Percentiles rank a stretch among this genome's conserved stretches.
Evolutionary conservation across 2,329 filamentous ascomycete genomes (phyloP).

Genomic region (Aureobasidium sp.): DNA sequence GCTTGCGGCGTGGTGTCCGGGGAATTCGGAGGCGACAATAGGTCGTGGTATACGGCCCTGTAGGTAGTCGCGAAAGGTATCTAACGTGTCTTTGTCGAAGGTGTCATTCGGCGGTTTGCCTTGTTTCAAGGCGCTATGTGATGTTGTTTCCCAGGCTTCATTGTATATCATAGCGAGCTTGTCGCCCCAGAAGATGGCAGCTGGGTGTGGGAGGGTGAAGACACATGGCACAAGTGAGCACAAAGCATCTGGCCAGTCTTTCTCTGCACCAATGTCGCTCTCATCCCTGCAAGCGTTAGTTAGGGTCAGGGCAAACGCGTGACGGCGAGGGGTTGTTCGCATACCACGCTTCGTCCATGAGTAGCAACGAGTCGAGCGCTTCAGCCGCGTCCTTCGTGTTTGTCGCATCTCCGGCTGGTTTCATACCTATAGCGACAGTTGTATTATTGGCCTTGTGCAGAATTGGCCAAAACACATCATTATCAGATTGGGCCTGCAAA

Average conservation of each 20-base stretch:
- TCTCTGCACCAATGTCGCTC: conserved; percentile 35
- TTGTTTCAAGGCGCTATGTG: conserved; percentile 38
- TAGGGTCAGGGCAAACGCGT: background rate
- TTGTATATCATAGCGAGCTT: conserved; percentile 45
- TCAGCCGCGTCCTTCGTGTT: conserved; percentile 5
- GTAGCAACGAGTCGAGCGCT: background rate
- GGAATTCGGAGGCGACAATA: conserved; percentile 27
- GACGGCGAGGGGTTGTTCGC: background rate
- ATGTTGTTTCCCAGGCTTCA: conserved; percentile 43
- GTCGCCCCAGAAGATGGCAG: conserved; percentile 48
- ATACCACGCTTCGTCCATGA: conserved; percentile 14
- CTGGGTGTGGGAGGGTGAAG: conserved; percentile 44
- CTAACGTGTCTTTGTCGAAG: conserved; percentile 39
- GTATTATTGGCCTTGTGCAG: background rate
- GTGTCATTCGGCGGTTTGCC: conserved; percentile 36
- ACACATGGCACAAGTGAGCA: conserved; percentile 34
- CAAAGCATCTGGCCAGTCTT: conserved; percentile 39
- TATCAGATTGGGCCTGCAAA: background rate
- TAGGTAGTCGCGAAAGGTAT: conserved; percentile 35
- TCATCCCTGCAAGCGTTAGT: conserved; percentile 21
- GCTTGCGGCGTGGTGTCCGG: conserved; percentile 12
- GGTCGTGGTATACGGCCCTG: conserved; percentile 27
- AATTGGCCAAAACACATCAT: background rate
- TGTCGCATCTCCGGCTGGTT: background rate
- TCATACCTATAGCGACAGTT: background rate